phyloP scores from a whole-genome alignment of 2,329 filamentous ascomycete species.

The Camillea tinctor region DNA sequence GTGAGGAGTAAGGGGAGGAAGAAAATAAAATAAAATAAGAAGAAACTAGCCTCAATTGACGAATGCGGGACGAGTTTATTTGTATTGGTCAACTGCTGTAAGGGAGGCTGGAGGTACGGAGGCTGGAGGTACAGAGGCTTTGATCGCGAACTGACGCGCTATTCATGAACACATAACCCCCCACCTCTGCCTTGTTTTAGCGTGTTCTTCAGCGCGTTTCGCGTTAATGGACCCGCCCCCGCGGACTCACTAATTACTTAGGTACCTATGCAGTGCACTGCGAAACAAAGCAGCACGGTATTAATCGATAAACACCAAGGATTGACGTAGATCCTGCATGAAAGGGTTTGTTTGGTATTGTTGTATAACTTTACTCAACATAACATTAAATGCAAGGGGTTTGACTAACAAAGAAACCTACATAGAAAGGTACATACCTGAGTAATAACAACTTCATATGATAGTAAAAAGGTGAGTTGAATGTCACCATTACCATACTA shows the following conservation, averaged over 20 bases:
- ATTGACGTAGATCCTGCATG: too few species aligned
- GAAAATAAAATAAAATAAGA: background rate
- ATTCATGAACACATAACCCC: background rate
- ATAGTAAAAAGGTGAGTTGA: too few species aligned
- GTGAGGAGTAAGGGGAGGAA: too few species aligned
- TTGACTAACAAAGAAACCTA: too few species aligned
- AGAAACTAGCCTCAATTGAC: constrained; percentile 10
- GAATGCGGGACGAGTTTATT: constrained; percentile 10
- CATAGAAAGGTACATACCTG: too few species aligned
- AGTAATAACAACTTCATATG: too few species aligned
- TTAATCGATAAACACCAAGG: too few species aligned
- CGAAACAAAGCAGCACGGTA: too few species aligned
- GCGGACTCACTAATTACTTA: background rate
- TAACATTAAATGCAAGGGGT: too few species aligned
- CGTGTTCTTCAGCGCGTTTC: background rate
- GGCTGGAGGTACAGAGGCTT: background rate
- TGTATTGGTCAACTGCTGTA: constrained; percentile 1
- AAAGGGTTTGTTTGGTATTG: too few species aligned
- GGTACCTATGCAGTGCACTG: background rate
- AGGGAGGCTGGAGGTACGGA: background rate
- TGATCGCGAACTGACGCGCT: background rate
- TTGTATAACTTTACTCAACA: too few species aligned
- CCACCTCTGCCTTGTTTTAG: background rate
- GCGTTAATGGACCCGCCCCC: background rate
- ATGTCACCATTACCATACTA: too few species aligned